Base-by-base conservation (phyloP, 352 stramenopile species). In the Phytophthora megakarya region DNA sequence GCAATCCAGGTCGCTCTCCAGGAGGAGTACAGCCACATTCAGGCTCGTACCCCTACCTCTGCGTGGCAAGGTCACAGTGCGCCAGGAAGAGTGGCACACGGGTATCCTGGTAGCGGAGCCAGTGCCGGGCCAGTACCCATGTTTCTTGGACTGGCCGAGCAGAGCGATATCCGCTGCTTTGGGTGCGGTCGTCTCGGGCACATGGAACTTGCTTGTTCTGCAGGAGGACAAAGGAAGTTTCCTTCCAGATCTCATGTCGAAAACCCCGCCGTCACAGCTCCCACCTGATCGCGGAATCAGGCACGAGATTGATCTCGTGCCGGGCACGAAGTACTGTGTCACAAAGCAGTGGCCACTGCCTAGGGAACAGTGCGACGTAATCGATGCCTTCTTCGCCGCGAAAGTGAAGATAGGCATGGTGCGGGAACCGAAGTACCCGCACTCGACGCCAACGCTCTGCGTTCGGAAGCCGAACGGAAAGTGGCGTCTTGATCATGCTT, bases 301-400 rank as follows among this genome's bases (percentile, higher is more conserved):
- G 2, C 57, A 73, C 15, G 63, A 76, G 26, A 76, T 69, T 47
- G 54, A 75, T 37, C 25, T 59, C 12, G 21, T 38, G 10, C 15
- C 52, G 5, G 47, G 40, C 38, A 56, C 67, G 13, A 71, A 66
- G 30, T 66, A 71, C 35, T 60, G 56, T n/a, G 51, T 71, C 0
- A 66, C 55, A 0, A 39, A 60, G 12, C 64, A 73, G 35, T 72
- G 58, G 59, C 65, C 70, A 15, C 33, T 78, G 2, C 61, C 65
- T 2, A 22, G 37, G 0, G 64, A 71, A 1, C 69, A 73, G 56
- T 61, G 67, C 33, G 25, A 68, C 8, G 54, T 58, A n/a, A 73
- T 73, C 19, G 61, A 76, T 22, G 61, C 56, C 8, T 78, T 75
- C 61, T 73, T 75, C 43, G 37, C 11, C 4, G 40, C 45, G 1